A percentile compares a stretch with the other conserved stretches of the same genome.
phyloP scores from a whole-genome alignment of 2,329 filamentous ascomycete species.

The Xylariaceae sp. region DNA sequence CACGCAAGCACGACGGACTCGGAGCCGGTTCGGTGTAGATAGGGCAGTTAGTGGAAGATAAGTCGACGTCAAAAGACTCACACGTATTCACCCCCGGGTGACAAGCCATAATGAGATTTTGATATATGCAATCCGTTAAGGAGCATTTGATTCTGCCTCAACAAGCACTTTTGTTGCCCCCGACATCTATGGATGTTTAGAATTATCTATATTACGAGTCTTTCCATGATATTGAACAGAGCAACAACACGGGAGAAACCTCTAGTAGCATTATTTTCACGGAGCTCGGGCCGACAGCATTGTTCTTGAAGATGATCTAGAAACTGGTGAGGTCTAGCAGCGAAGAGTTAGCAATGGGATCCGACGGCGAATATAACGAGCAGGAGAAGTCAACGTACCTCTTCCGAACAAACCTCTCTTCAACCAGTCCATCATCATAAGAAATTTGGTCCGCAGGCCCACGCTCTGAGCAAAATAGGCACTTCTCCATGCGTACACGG shows the following conservation, averaged over 20 bases:
- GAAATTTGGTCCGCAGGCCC: constrained; percentile 77
- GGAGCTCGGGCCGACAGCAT: too few species aligned
- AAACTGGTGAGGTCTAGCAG: constrained; percentile 30
- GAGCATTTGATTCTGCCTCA: not conserved
- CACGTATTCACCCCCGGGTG: not conserved
- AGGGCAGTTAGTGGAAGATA: not conserved
- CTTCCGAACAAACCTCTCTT: constrained; percentile 92
- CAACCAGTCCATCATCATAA: constrained; percentile 98
- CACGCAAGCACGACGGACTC: not conserved
- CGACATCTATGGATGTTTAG: not conserved
- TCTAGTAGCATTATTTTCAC: not conserved
- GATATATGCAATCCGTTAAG: not conserved
- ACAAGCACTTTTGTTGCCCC: not conserved
- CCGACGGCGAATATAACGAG: not conserved
- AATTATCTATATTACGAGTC: not conserved
- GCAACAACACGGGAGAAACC: not conserved
- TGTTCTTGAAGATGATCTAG: constrained; percentile 10
- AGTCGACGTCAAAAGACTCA: not conserved
- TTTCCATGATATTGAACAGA: not conserved
- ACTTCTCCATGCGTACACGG: constrained; percentile 92
- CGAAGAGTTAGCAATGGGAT: constrained; percentile 7
- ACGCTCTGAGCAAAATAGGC: constrained; percentile 98
- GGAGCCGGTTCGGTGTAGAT: not conserved
- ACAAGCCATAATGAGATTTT: not conserved
- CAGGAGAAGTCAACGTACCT: constrained; percentile 56